Conservation (phyloP, 2,329 filamentous ascomycete species). For the Fusarium sp. region DNA sequence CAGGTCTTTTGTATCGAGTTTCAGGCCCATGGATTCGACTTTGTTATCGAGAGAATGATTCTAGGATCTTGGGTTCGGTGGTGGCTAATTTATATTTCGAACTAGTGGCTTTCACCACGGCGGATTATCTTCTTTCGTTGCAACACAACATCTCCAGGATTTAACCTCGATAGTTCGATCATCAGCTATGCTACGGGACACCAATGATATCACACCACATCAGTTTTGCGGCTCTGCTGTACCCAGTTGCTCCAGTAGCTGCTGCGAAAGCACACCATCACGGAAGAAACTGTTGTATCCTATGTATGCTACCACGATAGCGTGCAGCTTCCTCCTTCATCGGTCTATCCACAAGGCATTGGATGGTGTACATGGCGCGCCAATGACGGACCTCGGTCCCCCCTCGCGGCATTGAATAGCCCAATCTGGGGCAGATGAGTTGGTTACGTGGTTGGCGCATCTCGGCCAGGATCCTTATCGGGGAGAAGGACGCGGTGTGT, state of each 20-base stretch:
- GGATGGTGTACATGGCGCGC: constrained; percentile 23
- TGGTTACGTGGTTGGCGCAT: constrained; percentile 23
- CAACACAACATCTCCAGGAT: constrained; percentile 14
- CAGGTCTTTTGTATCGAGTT: background rate
- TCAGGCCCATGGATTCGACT: background rate
- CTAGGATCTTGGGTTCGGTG: background rate
- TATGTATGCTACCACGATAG: constrained; percentile 9
- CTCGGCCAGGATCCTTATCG: constrained; percentile 19
- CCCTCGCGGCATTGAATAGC: constrained; percentile 15
- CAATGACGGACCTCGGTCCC: constrained; percentile 32
- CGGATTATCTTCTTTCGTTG: constrained; percentile 4
- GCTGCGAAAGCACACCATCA: constrained; percentile 34
- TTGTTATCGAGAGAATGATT: background rate
- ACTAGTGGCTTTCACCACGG: background rate
- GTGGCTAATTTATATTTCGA: constrained; percentile 28
- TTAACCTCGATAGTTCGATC: constrained; percentile 25
- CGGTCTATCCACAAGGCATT: constrained; percentile 11
- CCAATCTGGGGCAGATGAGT: constrained; percentile 35
- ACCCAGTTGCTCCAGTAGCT: constrained; percentile 8
- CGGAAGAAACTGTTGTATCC: constrained; percentile 9
- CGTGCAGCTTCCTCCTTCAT: constrained; percentile 12
- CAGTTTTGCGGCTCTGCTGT: constrained; percentile 37
- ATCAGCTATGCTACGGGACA: constrained; percentile 10
- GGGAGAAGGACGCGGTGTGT: constrained; percentile 17
- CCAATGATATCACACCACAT: constrained; percentile 46